These are phyloP conservation scores for Alternaria dauci DNA, from an alignment of 2,329 filamentous ascomycete species.

Conservation along the genomic window DNA sequence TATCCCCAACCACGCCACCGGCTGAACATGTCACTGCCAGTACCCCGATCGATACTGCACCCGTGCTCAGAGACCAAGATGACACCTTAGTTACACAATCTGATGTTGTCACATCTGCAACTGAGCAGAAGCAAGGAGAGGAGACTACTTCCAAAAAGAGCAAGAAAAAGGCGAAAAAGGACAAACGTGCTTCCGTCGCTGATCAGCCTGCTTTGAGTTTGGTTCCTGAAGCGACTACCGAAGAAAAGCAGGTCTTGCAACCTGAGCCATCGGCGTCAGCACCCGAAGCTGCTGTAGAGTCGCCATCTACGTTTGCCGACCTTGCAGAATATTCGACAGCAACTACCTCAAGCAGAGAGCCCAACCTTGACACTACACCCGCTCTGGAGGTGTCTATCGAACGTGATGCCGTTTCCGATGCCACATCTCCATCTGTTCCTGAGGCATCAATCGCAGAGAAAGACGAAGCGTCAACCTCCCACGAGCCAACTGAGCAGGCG, in stretches of 20 bases:
- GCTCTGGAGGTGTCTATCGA: neutral
- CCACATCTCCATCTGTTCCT: neutral
- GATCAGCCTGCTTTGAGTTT: conserved; percentile 13
- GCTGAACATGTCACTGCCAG: neutral
- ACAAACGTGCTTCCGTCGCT: conserved; percentile 19
- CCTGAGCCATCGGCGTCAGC: neutral
- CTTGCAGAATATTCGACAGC: neutral
- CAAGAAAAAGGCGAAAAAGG: conserved; percentile 36
- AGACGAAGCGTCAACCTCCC: neutral
- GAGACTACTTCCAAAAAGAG: conserved; percentile 26
- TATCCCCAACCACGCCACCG: neutral
- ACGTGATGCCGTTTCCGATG: neutral
- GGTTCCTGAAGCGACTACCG: neutral
- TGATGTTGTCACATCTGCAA: neutral
- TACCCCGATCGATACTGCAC: neutral
- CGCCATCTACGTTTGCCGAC: neutral
- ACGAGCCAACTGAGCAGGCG: neutral
- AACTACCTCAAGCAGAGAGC: neutral
- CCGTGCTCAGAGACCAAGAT: neutral
- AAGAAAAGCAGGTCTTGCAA: neutral
- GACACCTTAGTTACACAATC: neutral
- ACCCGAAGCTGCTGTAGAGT: neutral
- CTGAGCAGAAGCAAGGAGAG: conserved; percentile 12
- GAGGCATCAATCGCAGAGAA: neutral
- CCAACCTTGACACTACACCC: neutral